Evolutionary conservation across 2,329 filamentous ascomycete species (phyloP).

Genomic region (Ceratocystis papillata): DNA sequence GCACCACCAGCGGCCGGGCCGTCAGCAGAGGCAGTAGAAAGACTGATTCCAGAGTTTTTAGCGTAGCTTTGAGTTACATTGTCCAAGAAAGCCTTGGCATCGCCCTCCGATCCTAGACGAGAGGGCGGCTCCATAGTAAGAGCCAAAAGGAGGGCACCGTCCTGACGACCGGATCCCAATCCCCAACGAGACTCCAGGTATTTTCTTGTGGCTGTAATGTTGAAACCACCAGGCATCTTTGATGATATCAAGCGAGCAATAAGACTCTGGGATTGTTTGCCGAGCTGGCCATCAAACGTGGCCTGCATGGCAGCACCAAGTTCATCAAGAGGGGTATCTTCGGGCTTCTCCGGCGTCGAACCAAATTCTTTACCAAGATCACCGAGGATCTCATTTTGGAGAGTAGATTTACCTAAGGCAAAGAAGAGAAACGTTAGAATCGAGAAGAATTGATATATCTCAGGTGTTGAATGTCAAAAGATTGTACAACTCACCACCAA

Average conservation of each 20-base stretch:
- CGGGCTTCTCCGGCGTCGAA: slow-evolving; percentile 93
- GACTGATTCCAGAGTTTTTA: slow-evolving; percentile 65
- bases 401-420: slow-evolving; percentile 76
- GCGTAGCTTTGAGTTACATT: slow-evolving; percentile 85
- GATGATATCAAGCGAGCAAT: slow-evolving; percentile 93
- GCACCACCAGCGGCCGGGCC: slow-evolving; percentile 60
- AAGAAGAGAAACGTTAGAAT: slow-evolving; percentile 8
- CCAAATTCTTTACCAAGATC: slow-evolving; percentile 98
- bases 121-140: slow-evolving; percentile 86
- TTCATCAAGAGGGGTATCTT: slow-evolving; percentile 94
- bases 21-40: slow-evolving; percentile 64
- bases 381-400: slow-evolving; percentile 97
- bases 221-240: slow-evolving; percentile 99
- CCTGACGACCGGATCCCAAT: slow-evolving; percentile 72
- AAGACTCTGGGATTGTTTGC: slow-evolving; percentile 88
- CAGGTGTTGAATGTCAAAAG: too few relatives aligned
- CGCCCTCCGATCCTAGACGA: slow-evolving; percentile 76
- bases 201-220: slow-evolving; percentile 90
- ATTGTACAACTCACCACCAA: slow-evolving; percentile 61
- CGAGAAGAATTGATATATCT: background rate
- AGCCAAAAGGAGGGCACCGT: slow-evolving; percentile 76
- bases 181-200: slow-evolving; percentile 94
- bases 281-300: slow-evolving; percentile 96
- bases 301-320: slow-evolving; percentile 90
- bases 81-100: slow-evolving; percentile 88